phyloP scores from a whole-genome alignment of 352 stramenopile species.

The Phytophthora quininea region DNA sequence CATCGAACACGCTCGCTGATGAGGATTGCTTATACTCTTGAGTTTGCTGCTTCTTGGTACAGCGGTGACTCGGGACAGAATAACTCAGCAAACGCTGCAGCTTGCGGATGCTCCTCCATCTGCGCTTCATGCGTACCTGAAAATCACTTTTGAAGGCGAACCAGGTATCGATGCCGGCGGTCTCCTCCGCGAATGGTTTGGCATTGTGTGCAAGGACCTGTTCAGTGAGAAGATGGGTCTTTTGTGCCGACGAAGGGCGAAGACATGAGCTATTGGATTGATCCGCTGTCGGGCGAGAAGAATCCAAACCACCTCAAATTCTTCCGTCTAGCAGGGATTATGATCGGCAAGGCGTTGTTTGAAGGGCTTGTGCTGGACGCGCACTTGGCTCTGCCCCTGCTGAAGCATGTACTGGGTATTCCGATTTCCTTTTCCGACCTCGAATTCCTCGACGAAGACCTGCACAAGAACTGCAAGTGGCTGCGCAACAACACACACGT shows the following conservation, averaged over 20 bases:
- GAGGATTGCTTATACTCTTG: no score
- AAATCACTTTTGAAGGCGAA: constrained; percentile 70
- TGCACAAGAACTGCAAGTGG: constrained; percentile 73
- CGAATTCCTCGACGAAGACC: constrained; percentile 74
- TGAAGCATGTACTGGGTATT: constrained; percentile 76
- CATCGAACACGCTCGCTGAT: no score
- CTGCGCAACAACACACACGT: constrained; percentile 64
- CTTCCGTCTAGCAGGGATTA: constrained; percentile 64
- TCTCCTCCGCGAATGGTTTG: constrained; percentile 74
- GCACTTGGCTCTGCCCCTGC: constrained; percentile 66
- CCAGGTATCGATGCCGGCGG: constrained; percentile 71
- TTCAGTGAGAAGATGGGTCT: constrained; percentile 60
- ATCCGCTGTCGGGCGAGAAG: constrained; percentile 56
- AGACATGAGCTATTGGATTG: constrained; percentile 75
- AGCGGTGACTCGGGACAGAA: constrained; percentile 61
- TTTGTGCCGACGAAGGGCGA: constrained; percentile 69
- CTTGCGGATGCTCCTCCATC: constrained; percentile 48
- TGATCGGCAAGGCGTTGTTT: constrained; percentile 71
- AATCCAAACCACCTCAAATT: constrained; percentile 54
- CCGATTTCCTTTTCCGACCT: constrained; percentile 82
- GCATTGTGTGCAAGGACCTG: constrained; percentile 57
- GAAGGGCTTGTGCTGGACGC: constrained; percentile 68
- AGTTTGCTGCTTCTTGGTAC: constrained; percentile 5
- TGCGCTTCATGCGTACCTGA: constrained; percentile 67
- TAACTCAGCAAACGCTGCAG: constrained; percentile 63